These are phyloP conservation scores for Yamadazyma jaroonii DNA, from an alignment of 1,139 yeast species.

Conservation along the genomic window DNA sequence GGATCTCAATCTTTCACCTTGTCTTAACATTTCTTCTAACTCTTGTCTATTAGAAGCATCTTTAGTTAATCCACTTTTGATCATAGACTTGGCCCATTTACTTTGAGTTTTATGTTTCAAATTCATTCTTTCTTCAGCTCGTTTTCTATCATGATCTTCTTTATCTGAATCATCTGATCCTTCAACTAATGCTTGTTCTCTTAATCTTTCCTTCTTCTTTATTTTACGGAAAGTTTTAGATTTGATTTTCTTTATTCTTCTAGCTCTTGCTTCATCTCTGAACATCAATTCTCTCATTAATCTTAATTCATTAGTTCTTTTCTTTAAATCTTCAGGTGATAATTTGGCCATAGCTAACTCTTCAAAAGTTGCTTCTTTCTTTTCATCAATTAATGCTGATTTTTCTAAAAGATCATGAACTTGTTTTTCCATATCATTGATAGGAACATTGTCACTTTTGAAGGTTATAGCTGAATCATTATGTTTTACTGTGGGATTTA, in stretches of 20 bases:
- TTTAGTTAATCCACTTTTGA: constrained; percentile 85
- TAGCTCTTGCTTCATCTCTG: constrained; percentile 89
- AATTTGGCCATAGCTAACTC: constrained; percentile 81
- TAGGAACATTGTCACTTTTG: constrained; percentile 43
- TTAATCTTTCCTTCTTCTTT: constrained; percentile 77
- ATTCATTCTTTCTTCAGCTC: constrained; percentile 92
- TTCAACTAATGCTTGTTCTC: constrained; percentile 68
- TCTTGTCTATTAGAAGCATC: constrained; percentile 83
- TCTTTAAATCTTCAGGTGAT: constrained; percentile 74
- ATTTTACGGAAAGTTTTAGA: constrained; percentile 86
- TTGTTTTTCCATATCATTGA: constrained; percentile 66
- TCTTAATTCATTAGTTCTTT: constrained; percentile 79
- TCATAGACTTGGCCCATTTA: constrained; percentile 89
- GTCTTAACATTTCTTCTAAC: constrained; percentile 89
- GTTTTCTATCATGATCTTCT: constrained; percentile 65
- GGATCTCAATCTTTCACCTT: constrained; percentile 73
- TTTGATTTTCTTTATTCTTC: constrained; percentile 88
- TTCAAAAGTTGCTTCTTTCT: constrained; percentile 78
- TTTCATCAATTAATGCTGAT: constrained; percentile 70
- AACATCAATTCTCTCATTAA: constrained; percentile 95
- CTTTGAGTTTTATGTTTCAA: constrained; percentile 85
- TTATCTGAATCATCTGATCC: constrained; percentile 49
- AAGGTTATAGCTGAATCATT: constrained; percentile 55
- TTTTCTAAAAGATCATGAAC: constrained; percentile 59
- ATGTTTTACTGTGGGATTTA: constrained; percentile 48